phyloP scores from a whole-genome alignment of 192 early-diverging fungal genomes.

The Jimgerdemannia flammicorona region DNA sequence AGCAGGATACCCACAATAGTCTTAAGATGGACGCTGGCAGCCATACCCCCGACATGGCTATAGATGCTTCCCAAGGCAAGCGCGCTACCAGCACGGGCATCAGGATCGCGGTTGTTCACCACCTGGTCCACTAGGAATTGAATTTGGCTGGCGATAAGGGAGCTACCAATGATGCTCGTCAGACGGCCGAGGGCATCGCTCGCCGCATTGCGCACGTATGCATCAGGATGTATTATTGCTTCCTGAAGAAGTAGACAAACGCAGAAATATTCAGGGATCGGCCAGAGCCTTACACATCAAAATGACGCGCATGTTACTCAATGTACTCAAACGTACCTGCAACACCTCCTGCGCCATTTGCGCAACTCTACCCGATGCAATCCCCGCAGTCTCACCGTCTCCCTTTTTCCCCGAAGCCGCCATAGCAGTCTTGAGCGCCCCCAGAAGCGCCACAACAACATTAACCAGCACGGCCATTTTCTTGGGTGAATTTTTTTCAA shows the following conservation, averaged over 20 bases:
- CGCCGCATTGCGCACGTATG: conserved; percentile 67
- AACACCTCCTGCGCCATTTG: conserved; percentile 25
- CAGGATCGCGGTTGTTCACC: conserved; percentile 89
- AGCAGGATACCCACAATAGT: conserved; percentile 88
- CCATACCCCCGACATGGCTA: conserved; percentile 86
- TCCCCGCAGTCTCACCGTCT: conserved; percentile 26
- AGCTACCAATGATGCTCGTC: conserved; percentile 60
- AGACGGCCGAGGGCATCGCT: conserved; percentile 82
- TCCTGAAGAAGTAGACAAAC: conserved; percentile 35
- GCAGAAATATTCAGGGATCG: too few relatives aligned
- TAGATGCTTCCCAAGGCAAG: conserved; percentile 89
- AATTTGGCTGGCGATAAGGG: conserved; percentile 68
- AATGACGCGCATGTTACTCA: neutral
- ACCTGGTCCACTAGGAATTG: conserved; percentile 81
- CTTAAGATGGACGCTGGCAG: conserved; percentile 74
- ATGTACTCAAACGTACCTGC: neutral
- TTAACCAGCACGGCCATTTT: conserved; percentile 81
- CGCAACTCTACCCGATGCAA: conserved; percentile 13
- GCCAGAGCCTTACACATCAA: too few relatives aligned
- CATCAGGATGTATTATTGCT: conserved; percentile 63
- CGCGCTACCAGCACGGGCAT: conserved; percentile 89
- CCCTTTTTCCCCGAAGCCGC: conserved; percentile 42
- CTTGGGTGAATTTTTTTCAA: conserved; percentile 65
- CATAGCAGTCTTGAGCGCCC: conserved; percentile 61
- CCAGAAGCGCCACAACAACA: conserved; percentile 66